Evolutionary conservation across 2,329 filamentous ascomycete species (phyloP), one percentile per base, ranked within the genome.

Genomic region (Aspergillus pseudoglaucus): DNA sequence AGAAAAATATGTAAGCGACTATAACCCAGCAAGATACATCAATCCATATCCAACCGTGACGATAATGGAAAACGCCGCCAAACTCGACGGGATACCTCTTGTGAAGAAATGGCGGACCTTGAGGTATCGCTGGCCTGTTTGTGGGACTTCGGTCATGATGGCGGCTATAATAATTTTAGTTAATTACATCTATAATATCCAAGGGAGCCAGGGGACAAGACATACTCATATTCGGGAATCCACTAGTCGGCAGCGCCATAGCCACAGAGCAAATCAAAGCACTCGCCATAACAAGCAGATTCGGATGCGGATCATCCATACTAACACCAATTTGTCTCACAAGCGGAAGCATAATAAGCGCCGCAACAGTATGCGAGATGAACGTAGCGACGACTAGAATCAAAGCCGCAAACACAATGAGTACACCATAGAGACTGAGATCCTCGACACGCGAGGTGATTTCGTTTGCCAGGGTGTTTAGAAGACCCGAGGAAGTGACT

Each of bases 191-290:
- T 18, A 50, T 61, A 53, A 23, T 48, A 44, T 7, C 2, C 18
- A 37, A 3, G 9, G 48, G 38, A 17, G 12, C 2, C 2, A 15
- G 5, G 15, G 17, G 17, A 5, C 15, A 40, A 23, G 41, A 87
- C 90, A 78, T 81, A 95, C 90, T 98, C 93, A 98, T 98, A 59
- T 98, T 98, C 1, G 93, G 93, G 73, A 98, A 98, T 7, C 93
- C 94, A 65, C 85, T 91, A 0, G 93, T 98, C 2, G 93, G 93
- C 69, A 98, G 70, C 10, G 85, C 93, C 93, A 98, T 98, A 2
- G 89, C 93, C n/a, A 90, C 90, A 55, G 86, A 91, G 64, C 93
- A 96, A 90, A 98, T 98, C 53, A 98, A 73, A 9, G 95, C 91
- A 47, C 87, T 85, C 0, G 84, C 88, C 91, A 98, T 97, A 53